Evolutionary conservation across 2,329 filamentous ascomycete genomes (phyloP).

Genomic region (Pyrenophora teres): DNA sequence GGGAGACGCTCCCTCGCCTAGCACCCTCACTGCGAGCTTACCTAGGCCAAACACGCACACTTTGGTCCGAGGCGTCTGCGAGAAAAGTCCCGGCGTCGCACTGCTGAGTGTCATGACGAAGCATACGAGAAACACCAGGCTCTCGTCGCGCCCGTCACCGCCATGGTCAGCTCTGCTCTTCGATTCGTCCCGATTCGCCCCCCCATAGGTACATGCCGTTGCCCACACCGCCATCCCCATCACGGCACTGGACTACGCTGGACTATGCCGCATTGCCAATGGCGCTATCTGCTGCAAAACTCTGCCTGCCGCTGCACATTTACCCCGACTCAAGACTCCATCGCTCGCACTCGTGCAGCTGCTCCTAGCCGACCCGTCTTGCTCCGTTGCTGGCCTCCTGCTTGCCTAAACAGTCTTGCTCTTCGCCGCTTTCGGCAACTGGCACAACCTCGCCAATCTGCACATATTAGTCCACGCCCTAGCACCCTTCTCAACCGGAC

Average conservation of each 20-base stretch:
- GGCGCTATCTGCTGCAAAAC: slow-evolving; percentile 4
- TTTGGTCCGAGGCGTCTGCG: neutral
- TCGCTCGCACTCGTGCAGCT: too few relatives aligned
- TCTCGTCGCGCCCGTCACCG: slow-evolving; percentile 5
- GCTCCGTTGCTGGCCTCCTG: neutral
- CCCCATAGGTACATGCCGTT: neutral
- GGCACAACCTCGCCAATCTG: slow-evolving; percentile 22
- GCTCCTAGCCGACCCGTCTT: too few relatives aligned
- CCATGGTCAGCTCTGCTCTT: neutral
- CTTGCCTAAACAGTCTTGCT: slow-evolving; percentile 3
- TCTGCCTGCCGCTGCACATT: neutral
- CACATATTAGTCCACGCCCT: slow-evolving; percentile 13
- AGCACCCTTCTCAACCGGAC: slow-evolving; percentile 10
- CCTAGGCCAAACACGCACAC: neutral
- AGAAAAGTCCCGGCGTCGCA: neutral
- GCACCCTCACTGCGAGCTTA: neutral
- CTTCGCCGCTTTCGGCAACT: slow-evolving; percentile 7
- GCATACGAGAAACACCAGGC: neutral
- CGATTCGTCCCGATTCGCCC: neutral
- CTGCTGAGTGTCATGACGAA: neutral
- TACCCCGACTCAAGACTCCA: too few relatives aligned
- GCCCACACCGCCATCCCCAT: slow-evolving; percentile 12
- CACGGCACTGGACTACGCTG: neutral
- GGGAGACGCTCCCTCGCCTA: slow-evolving; percentile 6
- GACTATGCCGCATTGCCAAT: neutral